Base-by-base conservation (phyloP, 371 early-diverging fungal species). In the Umbelopsis sp. region DNA sequence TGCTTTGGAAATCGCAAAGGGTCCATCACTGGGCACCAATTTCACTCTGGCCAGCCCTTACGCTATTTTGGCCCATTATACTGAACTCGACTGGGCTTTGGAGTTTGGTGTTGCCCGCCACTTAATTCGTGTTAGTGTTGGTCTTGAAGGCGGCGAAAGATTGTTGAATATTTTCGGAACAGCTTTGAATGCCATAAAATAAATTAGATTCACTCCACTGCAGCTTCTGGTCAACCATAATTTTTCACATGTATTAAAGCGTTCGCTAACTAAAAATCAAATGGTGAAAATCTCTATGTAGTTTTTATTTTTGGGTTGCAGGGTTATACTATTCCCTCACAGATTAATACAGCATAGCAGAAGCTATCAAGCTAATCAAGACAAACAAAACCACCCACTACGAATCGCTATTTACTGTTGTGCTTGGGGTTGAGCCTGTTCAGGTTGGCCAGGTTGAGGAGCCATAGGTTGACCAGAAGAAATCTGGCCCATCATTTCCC, bases 21-120 rank as follows among this genome's bases (percentile, higher is more conserved):
- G 99, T 0, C 98, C 98, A 18, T 95, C 95, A 0, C 85, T 98
- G 29, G 99, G 99, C 3, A 97, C 97, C 50, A 97, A 96, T 82
- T 98, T 97, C 73, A 98, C 99, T 6, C 83, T 98, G 51, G 94
- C 88, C 7, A 92, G 94, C 68, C 97, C 98, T 7, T 98, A 97
- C 74, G 93, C 97, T 2, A 90, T 98, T 11, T 77, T 98, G 32
- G 99, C 97, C 4, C 99, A 98, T 75, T 97, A 91, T 79, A 84
- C 80, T 37, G 94, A 98, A 77, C 81, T 97, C 14, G 97, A 97
- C 37, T 97, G 96, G 96, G 97, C 95, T 7, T 86, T 82, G 16
- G 70, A 86, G 65, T 97, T 72, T 76, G 95, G 94, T 44, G 96
- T 98, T n/a, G 74, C 80, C 14, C 78, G 87, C 14, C 71, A 89